A percentile compares a stretch with the other conserved stretches of the same genome.
phyloP scores from a whole-genome alignment of 73 alveolate species.

The Durusdinium trenchii region DNA sequence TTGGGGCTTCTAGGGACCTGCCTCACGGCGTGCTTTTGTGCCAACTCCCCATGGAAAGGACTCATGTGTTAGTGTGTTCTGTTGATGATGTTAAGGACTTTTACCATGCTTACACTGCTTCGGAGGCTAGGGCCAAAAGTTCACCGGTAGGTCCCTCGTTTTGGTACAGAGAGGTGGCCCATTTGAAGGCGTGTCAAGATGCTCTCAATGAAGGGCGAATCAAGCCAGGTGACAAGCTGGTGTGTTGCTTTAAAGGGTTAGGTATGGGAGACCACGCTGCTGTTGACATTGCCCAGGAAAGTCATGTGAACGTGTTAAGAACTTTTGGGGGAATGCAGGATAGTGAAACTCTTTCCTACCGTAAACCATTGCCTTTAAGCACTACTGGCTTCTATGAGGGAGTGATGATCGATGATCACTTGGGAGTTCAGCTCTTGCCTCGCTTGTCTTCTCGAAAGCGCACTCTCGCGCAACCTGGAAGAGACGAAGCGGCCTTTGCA shows the following conservation, averaged over 20 bases:
- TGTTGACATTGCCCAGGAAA: slow-evolving; percentile 43
- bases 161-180: neutral
- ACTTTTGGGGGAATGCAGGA: slow-evolving; percentile 33
- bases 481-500: slow-evolving; percentile 9
- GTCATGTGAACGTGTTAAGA: slow-evolving; percentile 19
- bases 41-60: neutral
- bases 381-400: slow-evolving; percentile 1
- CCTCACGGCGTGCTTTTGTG: slow-evolving; percentile 32
- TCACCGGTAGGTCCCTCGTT: slow-evolving; percentile 7
- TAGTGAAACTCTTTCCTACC: neutral
- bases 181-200: neutral
- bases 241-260: slow-evolving; percentile 29
- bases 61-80: neutral
- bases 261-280: slow-evolving; percentile 63
- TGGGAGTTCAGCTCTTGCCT: neutral
- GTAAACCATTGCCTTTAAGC: neutral
- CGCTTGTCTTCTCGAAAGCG: neutral
- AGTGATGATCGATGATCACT: slow-evolving; percentile 22
- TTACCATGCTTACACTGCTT: slow-evolving; percentile 16
- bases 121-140: slow-evolving; percentile 33
- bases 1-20: neutral
- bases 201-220: neutral
- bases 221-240: neutral
- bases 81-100: slow-evolving; percentile 61
- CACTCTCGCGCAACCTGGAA: neutral